Base-by-base conservation (phyloP, 2,329 filamentous ascomycete genomes). In the Aschersonia sp. region DNA sequence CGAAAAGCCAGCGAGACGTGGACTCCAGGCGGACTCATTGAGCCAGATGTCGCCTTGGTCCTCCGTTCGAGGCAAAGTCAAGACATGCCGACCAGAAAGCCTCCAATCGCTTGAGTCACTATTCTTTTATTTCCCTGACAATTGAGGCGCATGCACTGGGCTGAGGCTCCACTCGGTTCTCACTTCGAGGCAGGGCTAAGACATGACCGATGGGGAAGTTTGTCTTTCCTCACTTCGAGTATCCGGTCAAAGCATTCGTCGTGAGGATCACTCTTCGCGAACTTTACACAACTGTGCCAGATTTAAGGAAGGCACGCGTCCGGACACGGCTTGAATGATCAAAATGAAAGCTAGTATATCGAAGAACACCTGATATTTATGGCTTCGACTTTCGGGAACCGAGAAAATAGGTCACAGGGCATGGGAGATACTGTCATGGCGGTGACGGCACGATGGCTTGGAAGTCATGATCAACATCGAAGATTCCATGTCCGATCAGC, bases 401-500 rank as follows among this genome's bases (percentile, higher is more conserved):
- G 2, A 94, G 65, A 55, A 87, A 84, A 54, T 79, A 75, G 28
- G 85, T 75, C 28, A 92, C 59, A 0, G 75, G 74, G 44, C 69
- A 70, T 0, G 88, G 89, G 1, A 94, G 59, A 43, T 69, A 65
- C 31, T 74, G 66, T 60, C 86, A 74, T 55, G 75, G 77, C 41
- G 83, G 82, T 10, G 75, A 68, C 6, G 84, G 84, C 30, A 94
- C 59, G 51, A 79, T 71, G 3, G 74, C 83, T 60, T 91, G 88
- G 46, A 94, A 61, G 59, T 82, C 78, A n/a, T 65, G 66, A 69
- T 95, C 89, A 53, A 94, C 76, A 64, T 92, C 78, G 64, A 94
- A 79, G 58, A 20, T 82, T 71, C 66, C 71, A 74, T 35, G 7
- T 42, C 32, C 51, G 48, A 12, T 52, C 47, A 43, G 54, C 48